phyloP scores from a whole-genome alignment of 345 rosid species.

The Populus deltoides region DNA sequence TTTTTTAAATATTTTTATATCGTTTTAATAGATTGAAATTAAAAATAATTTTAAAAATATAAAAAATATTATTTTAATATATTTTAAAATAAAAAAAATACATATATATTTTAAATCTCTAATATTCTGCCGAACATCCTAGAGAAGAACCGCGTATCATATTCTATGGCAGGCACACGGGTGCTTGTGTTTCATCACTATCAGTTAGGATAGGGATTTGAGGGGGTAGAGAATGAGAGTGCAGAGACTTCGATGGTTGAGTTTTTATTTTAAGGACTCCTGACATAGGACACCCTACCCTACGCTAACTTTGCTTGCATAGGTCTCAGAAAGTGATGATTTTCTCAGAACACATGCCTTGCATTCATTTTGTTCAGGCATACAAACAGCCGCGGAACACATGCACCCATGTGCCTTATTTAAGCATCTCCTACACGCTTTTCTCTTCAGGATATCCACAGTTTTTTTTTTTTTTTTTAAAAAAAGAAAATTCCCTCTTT shows the following conservation, averaged over 20 bases:
- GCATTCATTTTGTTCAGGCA: constrained; percentile 34
- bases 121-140: too few relatives aligned
- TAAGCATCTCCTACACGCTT: background rate
- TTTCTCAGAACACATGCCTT: constrained; percentile 24
- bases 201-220: constrained; percentile 15
- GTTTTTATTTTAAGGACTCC: background rate
- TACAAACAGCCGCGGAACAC: constrained; percentile 25
- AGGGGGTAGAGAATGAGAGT: background rate
- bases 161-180: constrained; percentile 34
- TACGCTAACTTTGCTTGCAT: background rate
- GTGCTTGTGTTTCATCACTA: constrained; percentile 27
- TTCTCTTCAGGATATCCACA: constrained; percentile 1
- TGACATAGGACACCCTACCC: background rate
- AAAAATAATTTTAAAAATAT: too few relatives aligned
- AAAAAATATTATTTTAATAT: too few relatives aligned
- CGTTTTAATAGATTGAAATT: too few relatives aligned
- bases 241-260: background rate
- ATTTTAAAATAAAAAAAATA: too few relatives aligned
- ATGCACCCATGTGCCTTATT: constrained; percentile 46
- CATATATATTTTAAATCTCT: too few relatives aligned
- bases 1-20: too few relatives aligned
- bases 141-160: constrained; percentile 4
- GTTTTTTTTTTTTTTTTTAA: too few relatives aligned
- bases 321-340: background rate
- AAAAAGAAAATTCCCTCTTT: too few relatives aligned